phyloP scores from a whole-genome alignment of 257 asterid genomes.

The Solanum piurae region DNA sequence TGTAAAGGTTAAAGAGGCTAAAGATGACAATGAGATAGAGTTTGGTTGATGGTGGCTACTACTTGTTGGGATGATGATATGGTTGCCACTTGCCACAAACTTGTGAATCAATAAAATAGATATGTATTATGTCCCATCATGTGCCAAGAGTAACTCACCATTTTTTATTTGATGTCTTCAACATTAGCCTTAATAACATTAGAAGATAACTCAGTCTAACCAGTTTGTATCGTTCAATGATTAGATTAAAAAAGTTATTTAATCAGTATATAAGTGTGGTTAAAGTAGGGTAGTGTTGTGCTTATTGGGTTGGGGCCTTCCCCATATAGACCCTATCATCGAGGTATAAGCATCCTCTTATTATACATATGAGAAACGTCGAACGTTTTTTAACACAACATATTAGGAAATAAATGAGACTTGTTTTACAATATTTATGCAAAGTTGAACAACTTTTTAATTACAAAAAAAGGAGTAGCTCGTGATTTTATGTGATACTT shows the following conservation, averaged over 20 bases:
- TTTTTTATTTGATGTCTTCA: background rate
- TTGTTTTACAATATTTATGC: background rate
- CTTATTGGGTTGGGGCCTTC: background rate
- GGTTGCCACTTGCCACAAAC: constrained; percentile 6
- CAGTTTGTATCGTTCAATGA: background rate
- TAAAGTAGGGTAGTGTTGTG: background rate
- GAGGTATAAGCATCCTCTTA: background rate
- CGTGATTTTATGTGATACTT: background rate
- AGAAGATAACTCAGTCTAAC: background rate
- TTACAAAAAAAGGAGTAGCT: background rate
- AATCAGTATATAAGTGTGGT: background rate
- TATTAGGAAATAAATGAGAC: background rate
- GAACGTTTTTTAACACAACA: background rate
- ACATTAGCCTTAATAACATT: background rate
- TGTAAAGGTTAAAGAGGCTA: background rate
- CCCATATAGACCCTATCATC: background rate
- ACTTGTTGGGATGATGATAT: background rate
- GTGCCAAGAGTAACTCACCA: background rate
- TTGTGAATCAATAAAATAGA: background rate
- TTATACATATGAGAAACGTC: background rate
- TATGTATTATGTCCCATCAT: background rate
- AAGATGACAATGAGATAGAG: constrained; percentile 6
- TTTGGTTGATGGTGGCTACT: background rate
- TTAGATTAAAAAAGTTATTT: background rate
- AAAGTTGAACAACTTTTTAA: background rate